Evolutionary conservation across 371 early-diverging fungal genomes (phyloP).

Genomic region (Paraphysoderma sedebokerense): DNA sequence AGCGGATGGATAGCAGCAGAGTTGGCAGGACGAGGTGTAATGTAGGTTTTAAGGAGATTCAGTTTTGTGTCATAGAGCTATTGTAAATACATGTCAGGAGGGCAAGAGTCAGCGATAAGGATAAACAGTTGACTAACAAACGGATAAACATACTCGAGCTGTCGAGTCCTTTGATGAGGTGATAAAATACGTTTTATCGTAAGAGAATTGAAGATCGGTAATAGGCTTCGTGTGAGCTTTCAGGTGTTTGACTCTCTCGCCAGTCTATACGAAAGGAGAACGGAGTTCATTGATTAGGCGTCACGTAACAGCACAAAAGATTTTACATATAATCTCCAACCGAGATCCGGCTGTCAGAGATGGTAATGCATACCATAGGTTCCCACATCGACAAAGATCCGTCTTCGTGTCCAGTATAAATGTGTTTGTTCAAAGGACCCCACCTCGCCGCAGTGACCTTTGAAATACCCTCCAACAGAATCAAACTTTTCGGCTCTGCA

Average conservation of each 20-base stretch:
- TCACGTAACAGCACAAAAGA: too few relatives aligned
- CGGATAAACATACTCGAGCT: too few relatives aligned
- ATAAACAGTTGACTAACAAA: too few relatives aligned
- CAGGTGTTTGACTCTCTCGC: conserved; percentile 37
- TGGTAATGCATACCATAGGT: conserved; percentile 22
- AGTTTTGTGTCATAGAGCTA: conserved; percentile 78
- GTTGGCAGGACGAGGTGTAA: conserved; percentile 91
- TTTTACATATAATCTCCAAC: too few relatives aligned
- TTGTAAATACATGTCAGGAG: too few relatives aligned
- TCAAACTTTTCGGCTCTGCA: conserved; percentile 46
- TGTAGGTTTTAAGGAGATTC: conserved; percentile 63
- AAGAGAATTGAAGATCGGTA: conserved; percentile 85
- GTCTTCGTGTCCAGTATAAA: conserved; percentile 84
- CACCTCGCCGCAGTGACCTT: conserved; percentile 89
- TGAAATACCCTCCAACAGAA: conserved; percentile 40
- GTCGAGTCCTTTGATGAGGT: conserved; percentile 93
- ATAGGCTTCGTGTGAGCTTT: conserved; percentile 57
- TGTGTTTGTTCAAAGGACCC: conserved; percentile 76
- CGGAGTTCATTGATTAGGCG: too few relatives aligned
- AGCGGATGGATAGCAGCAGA: conserved; percentile 82
- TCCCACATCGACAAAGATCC: conserved; percentile 79
- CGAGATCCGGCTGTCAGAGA: too few relatives aligned
- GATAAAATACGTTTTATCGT: conserved; percentile 89
- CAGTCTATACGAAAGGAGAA: too few relatives aligned
- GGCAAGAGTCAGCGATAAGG: too few relatives aligned